Evolutionary conservation across 352 stramenopile genomes (phyloP).

Genomic region (Globisporangium cylindrosporum): DNA sequence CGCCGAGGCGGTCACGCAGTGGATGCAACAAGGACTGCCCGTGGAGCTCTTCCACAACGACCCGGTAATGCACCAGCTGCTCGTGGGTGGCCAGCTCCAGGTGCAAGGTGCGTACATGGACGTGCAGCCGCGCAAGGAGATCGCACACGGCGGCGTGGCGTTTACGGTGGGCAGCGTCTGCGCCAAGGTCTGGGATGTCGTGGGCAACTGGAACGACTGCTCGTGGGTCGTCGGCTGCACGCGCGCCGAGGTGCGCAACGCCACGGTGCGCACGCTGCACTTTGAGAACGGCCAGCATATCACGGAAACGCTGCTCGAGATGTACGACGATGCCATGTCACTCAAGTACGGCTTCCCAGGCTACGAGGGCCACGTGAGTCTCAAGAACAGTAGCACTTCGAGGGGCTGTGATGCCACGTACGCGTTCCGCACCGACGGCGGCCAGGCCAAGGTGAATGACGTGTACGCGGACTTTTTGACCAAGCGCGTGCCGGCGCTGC

Average conservation of each 20-base stretch:
- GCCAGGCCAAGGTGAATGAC: slow-evolving; percentile 1
- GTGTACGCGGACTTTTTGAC: slow-evolving; percentile 16
- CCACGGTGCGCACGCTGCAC: slow-evolving; percentile 12
- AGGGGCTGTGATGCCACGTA: slow-evolving; percentile 14
- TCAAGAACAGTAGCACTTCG: neutral
- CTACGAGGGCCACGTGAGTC: slow-evolving; percentile 8
- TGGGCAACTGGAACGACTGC: slow-evolving; percentile 16
- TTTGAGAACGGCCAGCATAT: slow-evolving; percentile 3
- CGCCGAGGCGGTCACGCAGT: slow-evolving; percentile 12
- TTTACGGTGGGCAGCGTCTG: slow-evolving; percentile 8
- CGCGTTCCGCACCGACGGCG: slow-evolving; percentile 10
- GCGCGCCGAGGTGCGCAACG: slow-evolving; percentile 10
- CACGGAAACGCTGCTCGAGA: slow-evolving; percentile 7
- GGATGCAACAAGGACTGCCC: slow-evolving; percentile 8
- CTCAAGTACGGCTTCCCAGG: slow-evolving; percentile 8
- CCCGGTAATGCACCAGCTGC: slow-evolving; percentile 13
- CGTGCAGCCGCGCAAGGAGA: slow-evolving; percentile 4
- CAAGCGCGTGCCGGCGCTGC: slow-evolving; percentile 12
- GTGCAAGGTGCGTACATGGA: slow-evolving; percentile 17
- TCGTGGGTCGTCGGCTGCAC: slow-evolving; percentile 16
- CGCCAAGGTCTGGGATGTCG: slow-evolving; percentile 12
- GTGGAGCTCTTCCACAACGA: slow-evolving; percentile 13
- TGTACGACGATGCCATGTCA: slow-evolving; percentile 11
- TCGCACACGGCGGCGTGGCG: slow-evolving; percentile 12
- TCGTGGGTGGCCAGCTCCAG: slow-evolving; percentile 12